Percentiles rank a stretch among this genome's conserved stretches.
These are phyloP conservation scores for Dactylellina parvicollis DNA, from an alignment of 2,329 filamentous ascomycete species.

Conservation along the genomic window DNA sequence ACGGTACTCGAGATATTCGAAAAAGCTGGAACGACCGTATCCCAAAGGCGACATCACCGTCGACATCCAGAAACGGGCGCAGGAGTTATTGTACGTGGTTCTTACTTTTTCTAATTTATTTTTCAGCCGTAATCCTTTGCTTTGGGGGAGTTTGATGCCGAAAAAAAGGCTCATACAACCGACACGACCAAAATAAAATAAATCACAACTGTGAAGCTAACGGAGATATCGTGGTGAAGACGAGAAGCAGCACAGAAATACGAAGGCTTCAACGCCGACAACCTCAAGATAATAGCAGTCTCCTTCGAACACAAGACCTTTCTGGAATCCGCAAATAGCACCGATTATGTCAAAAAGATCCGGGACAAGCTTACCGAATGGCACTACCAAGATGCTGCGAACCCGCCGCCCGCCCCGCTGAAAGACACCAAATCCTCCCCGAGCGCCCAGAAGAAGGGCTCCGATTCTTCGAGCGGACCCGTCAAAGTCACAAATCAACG, in stretches of 20 bases:
- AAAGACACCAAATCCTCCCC: slow-evolving; percentile 47
- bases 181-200: slow-evolving; percentile 5
- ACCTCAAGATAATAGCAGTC: slow-evolving; percentile 57
- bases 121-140: not conserved
- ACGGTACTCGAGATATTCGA: slow-evolving; percentile 49
- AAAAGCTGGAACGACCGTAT: slow-evolving; percentile 55
- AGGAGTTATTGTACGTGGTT: slow-evolving; percentile 54
- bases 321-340: slow-evolving; percentile 56
- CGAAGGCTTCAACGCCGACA: slow-evolving; percentile 56
- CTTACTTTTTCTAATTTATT: too few relatives aligned
- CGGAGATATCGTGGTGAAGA: slow-evolving; percentile 31
- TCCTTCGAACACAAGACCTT: slow-evolving; percentile 58
- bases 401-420: slow-evolving; percentile 45
- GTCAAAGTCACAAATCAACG: slow-evolving; percentile 51
- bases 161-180: slow-evolving; percentile 49
- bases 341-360: slow-evolving; percentile 56
- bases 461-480: slow-evolving; percentile 35
- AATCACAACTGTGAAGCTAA: not conserved
- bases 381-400: slow-evolving; percentile 54
- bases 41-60: slow-evolving; percentile 57
- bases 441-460: slow-evolving; percentile 37
- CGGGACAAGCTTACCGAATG: slow-evolving; percentile 57
- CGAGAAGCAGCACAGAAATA: slow-evolving; percentile 55
- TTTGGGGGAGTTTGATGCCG: slow-evolving; percentile 17
- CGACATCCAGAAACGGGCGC: slow-evolving; percentile 56